Evolutionary conservation across 2,329 filamentous ascomycete genomes (phyloP).

Genomic region (Beauveria sp.): DNA sequence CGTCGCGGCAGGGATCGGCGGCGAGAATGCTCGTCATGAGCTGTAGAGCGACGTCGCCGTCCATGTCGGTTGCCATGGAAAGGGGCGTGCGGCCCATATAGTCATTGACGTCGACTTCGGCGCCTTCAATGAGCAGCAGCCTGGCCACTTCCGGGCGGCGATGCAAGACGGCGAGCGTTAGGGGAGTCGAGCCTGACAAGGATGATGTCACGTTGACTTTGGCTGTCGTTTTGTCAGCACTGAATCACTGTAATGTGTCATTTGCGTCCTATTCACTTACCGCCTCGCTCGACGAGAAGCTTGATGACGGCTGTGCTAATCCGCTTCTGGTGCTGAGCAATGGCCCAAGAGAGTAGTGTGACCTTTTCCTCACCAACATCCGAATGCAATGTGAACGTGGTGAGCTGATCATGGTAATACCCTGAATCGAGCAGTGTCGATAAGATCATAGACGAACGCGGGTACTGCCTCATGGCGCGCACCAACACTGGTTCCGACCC

Average conservation of each 20-base stretch:
- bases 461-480: slow-evolving; percentile 46
- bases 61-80: slow-evolving; percentile 49
- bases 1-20: slow-evolving; percentile 50
- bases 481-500: slow-evolving; percentile 42
- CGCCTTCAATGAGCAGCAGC: slow-evolving; percentile 47
- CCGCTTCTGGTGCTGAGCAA: slow-evolving; percentile 55
- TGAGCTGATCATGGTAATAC: slow-evolving; percentile 51
- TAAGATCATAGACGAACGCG: slow-evolving; percentile 45
- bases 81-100: slow-evolving; percentile 50
- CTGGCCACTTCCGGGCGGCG: slow-evolving; percentile 51
- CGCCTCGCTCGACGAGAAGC: slow-evolving; percentile 42
- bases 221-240: slow-evolving; percentile 27
- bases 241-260: slow-evolving; percentile 7
- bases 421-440: slow-evolving; percentile 48
- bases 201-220: slow-evolving; percentile 50
- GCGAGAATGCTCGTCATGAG: slow-evolving; percentile 49
- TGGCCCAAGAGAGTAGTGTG: slow-evolving; percentile 52
- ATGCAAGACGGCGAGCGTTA: slow-evolving; percentile 52
- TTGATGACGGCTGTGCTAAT: slow-evolving; percentile 52
- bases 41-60: slow-evolving; percentile 43
- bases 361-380: slow-evolving; percentile 45
- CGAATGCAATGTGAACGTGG: slow-evolving; percentile 34
- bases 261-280: slow-evolving; percentile 20
- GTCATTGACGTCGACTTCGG: slow-evolving; percentile 53
- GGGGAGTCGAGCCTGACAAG: slow-evolving; percentile 45